A percentile compares a stretch with the other conserved stretches of the same genome.
Evolutionary conservation across 768 basidiomycete genomes (phyloP).

Genomic region (Boletellus ananiceps): DNA sequence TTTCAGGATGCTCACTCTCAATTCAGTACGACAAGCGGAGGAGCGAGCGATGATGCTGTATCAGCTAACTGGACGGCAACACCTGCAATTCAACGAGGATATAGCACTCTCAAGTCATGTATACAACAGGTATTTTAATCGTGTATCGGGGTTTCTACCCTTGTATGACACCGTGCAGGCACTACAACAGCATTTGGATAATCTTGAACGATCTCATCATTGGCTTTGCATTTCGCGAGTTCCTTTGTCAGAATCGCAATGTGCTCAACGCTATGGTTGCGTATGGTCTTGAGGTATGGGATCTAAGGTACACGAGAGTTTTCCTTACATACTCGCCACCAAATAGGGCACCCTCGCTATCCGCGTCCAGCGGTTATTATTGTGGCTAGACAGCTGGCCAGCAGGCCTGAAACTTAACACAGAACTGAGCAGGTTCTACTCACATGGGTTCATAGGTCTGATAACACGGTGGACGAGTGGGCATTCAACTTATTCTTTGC

Average conservation of each 20-base stretch:
- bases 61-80: constrained; percentile 37
- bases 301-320: neutral
- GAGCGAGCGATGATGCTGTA: constrained; percentile 46
- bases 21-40: constrained; percentile 56
- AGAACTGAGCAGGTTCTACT: constrained; percentile 83
- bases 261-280: constrained; percentile 40
- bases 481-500: constrained; percentile 24
- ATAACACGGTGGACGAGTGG: constrained; percentile 70
- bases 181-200: constrained; percentile 91
- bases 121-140: constrained; percentile 59
- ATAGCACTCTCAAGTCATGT: constrained; percentile 41
- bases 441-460: constrained; percentile 62
- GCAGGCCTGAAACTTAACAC: constrained; percentile 95
- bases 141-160: neutral
- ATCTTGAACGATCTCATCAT: constrained; percentile 87
- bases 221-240: constrained; percentile 66
- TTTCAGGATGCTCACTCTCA: neutral
- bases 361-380: constrained; percentile 48
- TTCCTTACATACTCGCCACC: neutral
- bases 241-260: constrained; percentile 63
- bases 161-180: constrained; percentile 41
- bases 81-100: constrained; percentile 33
- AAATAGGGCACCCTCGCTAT: constrained; percentile 22
- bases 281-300: constrained; percentile 38
- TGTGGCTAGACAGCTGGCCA: constrained; percentile 94